Conservation (phyloP, 116 monocot genomes). For the Papilionanthe hybrid region DNA sequence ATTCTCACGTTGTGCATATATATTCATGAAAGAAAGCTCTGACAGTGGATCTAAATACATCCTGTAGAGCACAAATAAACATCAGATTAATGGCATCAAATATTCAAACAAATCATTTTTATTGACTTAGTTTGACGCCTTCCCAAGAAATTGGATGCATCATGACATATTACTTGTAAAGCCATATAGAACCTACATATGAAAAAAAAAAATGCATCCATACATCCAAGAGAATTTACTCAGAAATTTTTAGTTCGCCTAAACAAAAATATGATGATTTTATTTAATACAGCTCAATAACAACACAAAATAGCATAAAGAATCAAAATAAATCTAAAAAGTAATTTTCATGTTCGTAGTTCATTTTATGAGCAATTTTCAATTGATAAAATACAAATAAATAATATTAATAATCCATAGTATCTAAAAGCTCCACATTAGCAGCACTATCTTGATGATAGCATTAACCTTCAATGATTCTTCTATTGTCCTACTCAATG, state of each 20-base stretch:
- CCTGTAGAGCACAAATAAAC: slow-evolving; percentile 28
- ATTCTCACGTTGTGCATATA: slow-evolving; percentile 58
- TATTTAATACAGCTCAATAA: background rate
- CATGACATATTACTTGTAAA: background rate
- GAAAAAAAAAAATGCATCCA: no score
- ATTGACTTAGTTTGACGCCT: background rate
- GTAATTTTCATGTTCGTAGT: background rate
- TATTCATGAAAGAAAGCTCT: slow-evolving; percentile 67
- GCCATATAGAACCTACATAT: background rate
- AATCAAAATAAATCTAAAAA: background rate
- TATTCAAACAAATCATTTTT: background rate
- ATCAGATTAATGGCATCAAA: background rate
- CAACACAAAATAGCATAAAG: background rate
- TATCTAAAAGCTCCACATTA: background rate
- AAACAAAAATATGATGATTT: background rate
- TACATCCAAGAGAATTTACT: background rate
- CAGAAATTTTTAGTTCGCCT: background rate
- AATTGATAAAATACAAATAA: background rate
- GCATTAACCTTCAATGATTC: background rate
- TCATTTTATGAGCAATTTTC: background rate
- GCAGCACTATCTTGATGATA: background rate
- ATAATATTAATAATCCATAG: background rate
- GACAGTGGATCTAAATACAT: slow-evolving; percentile 33
- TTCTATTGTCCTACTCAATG: background rate
- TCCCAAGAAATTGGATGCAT: background rate